Conservation (phyloP, 2,329 filamentous ascomycete species). For the Ceratocystis harringtonii region DNA sequence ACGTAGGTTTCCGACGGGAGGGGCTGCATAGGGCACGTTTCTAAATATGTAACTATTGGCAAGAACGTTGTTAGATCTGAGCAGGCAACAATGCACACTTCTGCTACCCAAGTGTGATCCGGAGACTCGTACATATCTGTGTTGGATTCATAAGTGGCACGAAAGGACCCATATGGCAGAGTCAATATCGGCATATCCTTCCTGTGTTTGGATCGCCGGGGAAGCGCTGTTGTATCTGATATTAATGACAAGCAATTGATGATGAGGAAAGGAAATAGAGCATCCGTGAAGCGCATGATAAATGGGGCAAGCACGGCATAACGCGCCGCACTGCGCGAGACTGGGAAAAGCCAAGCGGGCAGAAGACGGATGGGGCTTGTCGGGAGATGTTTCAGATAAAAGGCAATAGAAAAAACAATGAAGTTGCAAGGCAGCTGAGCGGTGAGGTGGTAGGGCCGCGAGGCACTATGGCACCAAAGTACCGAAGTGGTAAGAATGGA, state of each 20-base stretch:
- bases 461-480: background rate
- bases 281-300: slow-evolving; percentile 7
- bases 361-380: background rate
- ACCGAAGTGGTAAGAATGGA: background rate
- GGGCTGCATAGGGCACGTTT: slow-evolving; percentile 31
- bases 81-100: too few species aligned
- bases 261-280: slow-evolving; percentile 10
- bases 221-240: background rate
- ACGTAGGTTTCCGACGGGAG: slow-evolving; percentile 27
- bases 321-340: background rate
- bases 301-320: background rate
- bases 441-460: too few species aligned
- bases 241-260: slow-evolving; percentile 2
- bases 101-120: too few species aligned
- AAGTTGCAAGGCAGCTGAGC: background rate
- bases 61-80: background rate
- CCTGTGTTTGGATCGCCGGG: slow-evolving; percentile 4
- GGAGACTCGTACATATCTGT: slow-evolving; percentile 17
- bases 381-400: background rate
- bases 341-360: background rate
- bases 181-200: slow-evolving; percentile 16
- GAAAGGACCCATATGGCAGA: slow-evolving; percentile 18
- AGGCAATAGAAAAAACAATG: background rate
- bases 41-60: slow-evolving; percentile 23
- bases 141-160: slow-evolving; percentile 15